Evolutionary conservation across 1,139 yeast genomes (phyloP).

Genomic region (Geotrichum aggregatum): DNA sequence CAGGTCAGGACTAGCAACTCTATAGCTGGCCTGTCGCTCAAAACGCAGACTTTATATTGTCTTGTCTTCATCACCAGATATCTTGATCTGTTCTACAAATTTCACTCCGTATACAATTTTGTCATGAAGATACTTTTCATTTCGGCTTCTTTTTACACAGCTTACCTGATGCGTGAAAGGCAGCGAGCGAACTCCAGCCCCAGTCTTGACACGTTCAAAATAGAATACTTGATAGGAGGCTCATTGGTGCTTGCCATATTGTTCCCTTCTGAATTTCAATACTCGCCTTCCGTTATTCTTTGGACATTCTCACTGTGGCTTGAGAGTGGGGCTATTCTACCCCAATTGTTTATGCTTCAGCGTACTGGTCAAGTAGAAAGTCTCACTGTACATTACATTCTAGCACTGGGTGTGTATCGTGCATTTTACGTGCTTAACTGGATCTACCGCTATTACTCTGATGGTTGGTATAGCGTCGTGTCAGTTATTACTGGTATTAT

Average conservation of each 20-base stretch:
- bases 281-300: constrained; percentile 48
- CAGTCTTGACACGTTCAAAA: constrained; percentile 72
- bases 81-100: constrained; percentile 54
- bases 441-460: constrained; percentile 77
- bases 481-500: constrained; percentile 74
- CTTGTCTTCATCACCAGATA: constrained; percentile 78
- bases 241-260: constrained; percentile 57
- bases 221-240: constrained; percentile 65
- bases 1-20: constrained; percentile 64
- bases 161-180: constrained; percentile 67
- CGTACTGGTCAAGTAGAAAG: constrained; percentile 85
- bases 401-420: constrained; percentile 86
- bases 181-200: constrained; percentile 31
- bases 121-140: constrained; percentile 79
- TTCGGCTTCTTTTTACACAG: constrained; percentile 66
- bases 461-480: constrained; percentile 63
- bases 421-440: constrained; percentile 90
- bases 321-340: constrained; percentile 86
- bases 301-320: constrained; percentile 46
- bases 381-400: constrained; percentile 85
- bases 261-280: constrained; percentile 50
- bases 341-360: constrained; percentile 86
- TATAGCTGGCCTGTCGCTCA: constrained; percentile 78
- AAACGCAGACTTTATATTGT: constrained; percentile 77
- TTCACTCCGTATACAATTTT: constrained; percentile 64